These are phyloP conservation scores for Sungouiella blattae DNA, from an alignment of 805 yeast genomes.

Conservation along the genomic window DNA sequence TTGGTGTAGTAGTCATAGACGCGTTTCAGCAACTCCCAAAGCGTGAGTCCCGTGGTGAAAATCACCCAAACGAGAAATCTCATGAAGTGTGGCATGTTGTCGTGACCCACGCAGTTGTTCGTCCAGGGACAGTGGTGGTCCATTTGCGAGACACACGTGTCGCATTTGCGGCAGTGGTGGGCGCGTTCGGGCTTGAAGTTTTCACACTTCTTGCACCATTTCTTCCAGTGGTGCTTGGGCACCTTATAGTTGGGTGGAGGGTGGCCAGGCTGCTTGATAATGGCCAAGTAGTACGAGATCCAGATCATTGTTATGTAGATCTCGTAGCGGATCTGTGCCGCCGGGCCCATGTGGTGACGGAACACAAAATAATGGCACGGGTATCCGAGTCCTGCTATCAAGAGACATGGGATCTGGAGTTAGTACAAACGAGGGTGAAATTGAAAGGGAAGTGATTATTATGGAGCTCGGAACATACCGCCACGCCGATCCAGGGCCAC, in stretches of 20 bases:
- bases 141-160: constrained; percentile 78
- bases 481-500: constrained; percentile 17
- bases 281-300: constrained; percentile 73
- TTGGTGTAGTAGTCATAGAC: constrained; percentile 43
- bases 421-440: too few relatives aligned
- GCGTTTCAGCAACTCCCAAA: constrained; percentile 39
- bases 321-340: constrained; percentile 47
- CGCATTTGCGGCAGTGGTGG: constrained; percentile 82
- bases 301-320: constrained; percentile 54
- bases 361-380: constrained; percentile 59
- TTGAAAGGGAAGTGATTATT: too few relatives aligned
- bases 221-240: constrained; percentile 49
- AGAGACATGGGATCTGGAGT: constrained; percentile 55
- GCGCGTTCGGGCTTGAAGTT: constrained; percentile 75
- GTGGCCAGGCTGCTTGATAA: constrained; percentile 61
- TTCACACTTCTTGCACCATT: constrained; percentile 73
- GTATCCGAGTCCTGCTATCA: constrained; percentile 60
- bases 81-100: constrained; percentile 74
- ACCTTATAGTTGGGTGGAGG: constrained; percentile 46
- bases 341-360: constrained; percentile 33
- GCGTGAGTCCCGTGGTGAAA: constrained; percentile 46
- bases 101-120: constrained; percentile 80
- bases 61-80: constrained; percentile 71
- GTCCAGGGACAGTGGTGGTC: constrained; percentile 97
- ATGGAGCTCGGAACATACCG: too few relatives aligned